Evolutionary conservation across 2,329 filamentous ascomycete species (phyloP), one percentile per base, ranked within the genome.

Genomic region (Fusarium concolor): DNA sequence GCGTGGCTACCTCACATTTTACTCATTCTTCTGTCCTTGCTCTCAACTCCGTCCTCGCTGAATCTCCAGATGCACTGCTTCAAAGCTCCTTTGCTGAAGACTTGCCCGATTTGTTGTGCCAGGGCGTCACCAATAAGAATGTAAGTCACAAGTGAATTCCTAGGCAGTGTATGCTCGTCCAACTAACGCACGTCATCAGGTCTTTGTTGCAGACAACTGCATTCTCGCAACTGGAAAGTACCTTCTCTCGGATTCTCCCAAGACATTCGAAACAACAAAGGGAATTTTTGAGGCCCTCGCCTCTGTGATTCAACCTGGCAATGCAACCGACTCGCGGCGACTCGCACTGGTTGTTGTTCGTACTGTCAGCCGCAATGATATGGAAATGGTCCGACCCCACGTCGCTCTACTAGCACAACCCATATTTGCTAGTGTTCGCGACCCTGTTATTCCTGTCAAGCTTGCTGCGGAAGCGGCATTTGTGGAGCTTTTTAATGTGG

Each of bases 391-490:
- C 37, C 89, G 92, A 28, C 92, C 94, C 15, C 94, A 97, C 76
- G 85, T 98, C 46, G 82, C 89, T 11, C 81, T 93, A 4, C 86
- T 99, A n/a, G 90, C 92, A 3, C 90, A 91, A 2, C 89, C 94
- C 2, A 87, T 98, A 43, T 99, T 99, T 78, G 89, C 92, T 41
- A 92, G 92, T 53, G 96, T 99, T 28, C 89, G 96, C 60, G 96
- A 99, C 78, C 85, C 89, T 11, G 90, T 98, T 8, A 98, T 99
- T 66, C 96, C 96, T 1, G 91, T 99, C 76, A 99, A 99, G 80
- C 85, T 99, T 28, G 91, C 95, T 0, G 95, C 96, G 3, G 96
- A 99, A 81, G 95, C 94, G 14, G 94, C 95, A 1, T 98, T 99
- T 79, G 86, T 99, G 56, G 89, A 93, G 49, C 85, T 98, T 6